Evolutionary conservation across 306 rosid genomes (phyloP).

Genomic region (Vigna hirtella): DNA sequence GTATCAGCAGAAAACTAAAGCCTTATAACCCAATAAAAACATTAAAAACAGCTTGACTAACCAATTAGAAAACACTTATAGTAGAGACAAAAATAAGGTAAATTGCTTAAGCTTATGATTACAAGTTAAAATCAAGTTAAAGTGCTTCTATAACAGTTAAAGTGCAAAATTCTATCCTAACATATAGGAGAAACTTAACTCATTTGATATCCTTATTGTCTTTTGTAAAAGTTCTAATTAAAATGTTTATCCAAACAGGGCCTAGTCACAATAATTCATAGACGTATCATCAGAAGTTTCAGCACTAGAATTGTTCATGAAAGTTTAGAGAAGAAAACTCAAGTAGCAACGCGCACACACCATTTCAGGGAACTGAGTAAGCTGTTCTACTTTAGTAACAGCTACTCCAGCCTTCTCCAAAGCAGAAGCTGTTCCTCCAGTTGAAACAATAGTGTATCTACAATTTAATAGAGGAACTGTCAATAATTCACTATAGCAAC

Average conservation of each 20-base stretch:
- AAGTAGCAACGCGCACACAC: constrained; percentile 50
- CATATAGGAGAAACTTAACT: not conserved
- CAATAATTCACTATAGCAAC: constrained; percentile 3
- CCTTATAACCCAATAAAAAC: not conserved
- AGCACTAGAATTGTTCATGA: not conserved
- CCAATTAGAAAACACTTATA: not conserved
- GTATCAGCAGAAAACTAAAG: constrained; percentile 15
- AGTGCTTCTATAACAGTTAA: not conserved
- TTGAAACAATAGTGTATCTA: constrained; percentile 89
- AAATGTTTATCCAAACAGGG: not conserved
- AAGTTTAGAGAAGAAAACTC: constrained; percentile 25
- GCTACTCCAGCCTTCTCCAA: constrained; percentile 81
- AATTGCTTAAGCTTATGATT: not conserved
- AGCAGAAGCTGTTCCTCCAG: constrained; percentile 94
- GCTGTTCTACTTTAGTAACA: constrained; percentile 88
- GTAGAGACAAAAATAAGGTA: not conserved
- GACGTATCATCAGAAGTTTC: not conserved
- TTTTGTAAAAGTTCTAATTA: not conserved
- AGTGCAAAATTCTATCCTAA: not conserved
- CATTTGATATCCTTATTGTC: not conserved
- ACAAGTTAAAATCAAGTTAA: not conserved
- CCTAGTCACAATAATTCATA: constrained; percentile 16
- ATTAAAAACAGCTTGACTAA: not conserved
- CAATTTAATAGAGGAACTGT: constrained; percentile 27
- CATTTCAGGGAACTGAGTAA: constrained; percentile 93